Evolutionary conservation across 2,329 filamentous ascomycete species (phyloP).

Genomic region (Fusarium globosum): DNA sequence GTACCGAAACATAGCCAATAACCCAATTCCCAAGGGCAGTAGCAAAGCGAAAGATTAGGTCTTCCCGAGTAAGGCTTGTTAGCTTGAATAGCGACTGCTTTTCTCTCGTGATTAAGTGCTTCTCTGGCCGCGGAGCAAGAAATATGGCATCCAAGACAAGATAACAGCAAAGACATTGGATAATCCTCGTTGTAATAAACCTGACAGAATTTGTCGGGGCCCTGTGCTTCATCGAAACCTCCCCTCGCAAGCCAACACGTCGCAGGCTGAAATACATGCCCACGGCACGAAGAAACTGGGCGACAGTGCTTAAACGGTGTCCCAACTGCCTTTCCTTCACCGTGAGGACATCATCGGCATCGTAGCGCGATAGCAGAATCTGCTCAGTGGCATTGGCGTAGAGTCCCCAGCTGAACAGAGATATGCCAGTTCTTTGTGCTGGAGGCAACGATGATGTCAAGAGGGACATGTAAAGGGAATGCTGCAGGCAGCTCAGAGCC

Average conservation of each 20-base stretch:
- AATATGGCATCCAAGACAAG: not conserved
- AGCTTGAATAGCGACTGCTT: not conserved
- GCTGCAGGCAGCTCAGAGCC: not conserved
- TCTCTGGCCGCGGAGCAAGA: not conserved
- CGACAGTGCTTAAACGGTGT: fast-evolving
- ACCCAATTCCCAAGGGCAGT: not conserved
- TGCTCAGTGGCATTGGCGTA: not conserved
- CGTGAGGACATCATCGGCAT: not conserved
- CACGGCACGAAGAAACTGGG: not conserved
- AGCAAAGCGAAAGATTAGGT: not conserved
- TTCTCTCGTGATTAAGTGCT: not conserved
- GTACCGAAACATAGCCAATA: not conserved
- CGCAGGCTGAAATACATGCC: not conserved
- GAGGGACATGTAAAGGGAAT: not conserved
- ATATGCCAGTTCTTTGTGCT: not conserved
- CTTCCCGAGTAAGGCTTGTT: not conserved
- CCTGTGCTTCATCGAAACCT: not conserved
- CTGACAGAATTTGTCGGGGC: not conserved
- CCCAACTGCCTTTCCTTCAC: fast-evolving
- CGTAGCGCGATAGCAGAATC: not conserved
- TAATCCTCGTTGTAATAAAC: not conserved
- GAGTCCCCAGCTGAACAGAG: not conserved
- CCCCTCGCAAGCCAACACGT: not conserved
- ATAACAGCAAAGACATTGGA: not conserved
- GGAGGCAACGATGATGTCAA: not conserved